Evolutionary conservation across 129 eudicot species (phyloP).

Genomic region (Apium graveolens): DNA sequence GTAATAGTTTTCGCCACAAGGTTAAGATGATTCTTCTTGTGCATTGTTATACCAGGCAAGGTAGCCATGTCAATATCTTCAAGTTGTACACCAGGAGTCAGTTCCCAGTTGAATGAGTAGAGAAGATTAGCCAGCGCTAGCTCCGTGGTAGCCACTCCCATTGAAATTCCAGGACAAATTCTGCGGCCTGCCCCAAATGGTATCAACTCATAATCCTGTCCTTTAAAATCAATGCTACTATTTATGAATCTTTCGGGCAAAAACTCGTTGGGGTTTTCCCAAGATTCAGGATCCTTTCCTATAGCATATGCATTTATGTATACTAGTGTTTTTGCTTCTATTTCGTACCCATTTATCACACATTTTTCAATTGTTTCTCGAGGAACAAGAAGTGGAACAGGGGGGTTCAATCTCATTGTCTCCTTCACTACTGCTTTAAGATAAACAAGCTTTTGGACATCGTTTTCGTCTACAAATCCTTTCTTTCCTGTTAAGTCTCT

Average conservation of each 20-base stretch:
- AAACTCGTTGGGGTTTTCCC: not conserved
- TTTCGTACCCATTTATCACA: not conserved
- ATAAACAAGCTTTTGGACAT: not conserved
- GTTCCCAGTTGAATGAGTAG: not conserved
- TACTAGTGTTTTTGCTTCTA: not conserved
- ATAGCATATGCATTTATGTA: not conserved
- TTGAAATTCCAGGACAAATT: not conserved
- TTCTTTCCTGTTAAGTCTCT: not conserved
- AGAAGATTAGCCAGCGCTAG: not conserved
- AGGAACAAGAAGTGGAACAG: conserved; percentile 3
- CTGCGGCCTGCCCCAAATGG: not conserved
- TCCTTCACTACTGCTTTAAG: not conserved
- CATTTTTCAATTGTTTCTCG: not conserved
- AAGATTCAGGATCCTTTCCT: not conserved
- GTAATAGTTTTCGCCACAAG: not conserved
- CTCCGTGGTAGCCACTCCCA: conserved; percentile 5
- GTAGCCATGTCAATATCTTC: conserved; percentile 1
- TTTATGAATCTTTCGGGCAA: not conserved
- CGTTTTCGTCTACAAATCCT: not conserved
- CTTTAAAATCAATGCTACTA: not conserved
- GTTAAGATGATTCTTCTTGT: not conserved
- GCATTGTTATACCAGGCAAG: conserved; percentile 2
- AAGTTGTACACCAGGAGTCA: not conserved
- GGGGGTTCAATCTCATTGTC: not conserved
- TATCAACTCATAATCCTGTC: conserved; percentile 1